phyloP scores from a whole-genome alignment of 108 stramenopile genomes.

The Cyclotella atomus region DNA sequence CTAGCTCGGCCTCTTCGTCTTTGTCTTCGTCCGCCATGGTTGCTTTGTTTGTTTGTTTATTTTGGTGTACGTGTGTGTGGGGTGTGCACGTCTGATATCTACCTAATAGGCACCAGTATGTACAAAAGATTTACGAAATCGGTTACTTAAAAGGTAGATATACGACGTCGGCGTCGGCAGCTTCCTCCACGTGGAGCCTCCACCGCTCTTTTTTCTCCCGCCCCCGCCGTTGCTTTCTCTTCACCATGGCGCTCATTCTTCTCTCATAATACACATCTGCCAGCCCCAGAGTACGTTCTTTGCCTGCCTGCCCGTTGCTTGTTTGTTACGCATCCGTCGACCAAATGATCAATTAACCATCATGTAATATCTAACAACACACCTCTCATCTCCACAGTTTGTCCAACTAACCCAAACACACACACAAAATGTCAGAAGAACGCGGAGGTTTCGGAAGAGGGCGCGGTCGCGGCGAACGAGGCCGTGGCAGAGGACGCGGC shows the following conservation, averaged over 20 bases:
- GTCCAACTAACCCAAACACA: not conserved
- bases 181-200: not conserved
- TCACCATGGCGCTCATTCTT: not conserved
- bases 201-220: too few species aligned
- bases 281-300: slow-evolving; percentile 40
- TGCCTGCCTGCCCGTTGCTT: not conserved
- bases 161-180: too few species aligned
- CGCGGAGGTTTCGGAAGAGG: slow-evolving; percentile 78
- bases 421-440: slow-evolving; percentile 55
- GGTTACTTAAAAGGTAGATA: too few species aligned
- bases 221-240: too few species aligned
- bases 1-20: slow-evolving; percentile 85
- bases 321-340: too few species aligned
- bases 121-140: too few species aligned
- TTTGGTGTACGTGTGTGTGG: not conserved
- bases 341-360: too few species aligned
- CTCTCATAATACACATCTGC: slow-evolving; percentile 35
- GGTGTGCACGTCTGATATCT: too few species aligned
- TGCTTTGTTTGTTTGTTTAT: not conserved
- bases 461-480: slow-evolving; percentile 72
- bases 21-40: slow-evolving; percentile 47
- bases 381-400: too few species aligned
- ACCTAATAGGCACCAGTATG: too few species aligned
- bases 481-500: slow-evolving; percentile 67
- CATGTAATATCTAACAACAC: too few species aligned